Percentiles rank a stretch among this genome's conserved stretches.
Conservation (phyloP, 495 filamentous ascomycete species). For the Trichoderma asperelloides region DNA sequence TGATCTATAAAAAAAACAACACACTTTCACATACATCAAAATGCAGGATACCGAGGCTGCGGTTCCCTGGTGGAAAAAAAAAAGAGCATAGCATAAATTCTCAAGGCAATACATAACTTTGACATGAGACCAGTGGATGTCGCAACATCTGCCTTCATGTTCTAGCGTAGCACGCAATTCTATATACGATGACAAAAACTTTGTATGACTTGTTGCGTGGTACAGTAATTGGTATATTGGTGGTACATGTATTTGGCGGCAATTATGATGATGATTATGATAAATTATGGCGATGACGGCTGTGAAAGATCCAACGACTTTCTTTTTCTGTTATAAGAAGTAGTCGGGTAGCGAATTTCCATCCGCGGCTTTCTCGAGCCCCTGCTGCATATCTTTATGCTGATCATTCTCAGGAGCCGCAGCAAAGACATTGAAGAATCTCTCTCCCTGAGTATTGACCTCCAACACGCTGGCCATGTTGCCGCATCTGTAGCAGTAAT, state of each 20-base stretch:
- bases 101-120: background rate
- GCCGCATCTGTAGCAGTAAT: slow-evolving; percentile 94
- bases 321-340: slow-evolving; percentile 32
- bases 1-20: slow-evolving; percentile 8
- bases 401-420: slow-evolving; percentile 92
- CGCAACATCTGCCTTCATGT: background rate
- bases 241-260: background rate
- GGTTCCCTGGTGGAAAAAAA: background rate
- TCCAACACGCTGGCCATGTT: slow-evolving; percentile 96
- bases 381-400: slow-evolving; percentile 73
- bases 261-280: background rate
- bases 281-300: background rate
- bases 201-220: background rate
- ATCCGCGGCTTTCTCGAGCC: slow-evolving; percentile 39
- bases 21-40: background rate
- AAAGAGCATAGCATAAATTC: slow-evolving; percentile 1
- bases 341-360: slow-evolving; percentile 46
- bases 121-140: background rate
- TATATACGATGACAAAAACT: slow-evolving; percentile 1
- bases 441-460: slow-evolving; percentile 82
- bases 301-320: background rate
- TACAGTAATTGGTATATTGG: background rate
- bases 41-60: background rate
- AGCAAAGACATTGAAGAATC: slow-evolving; percentile 95
- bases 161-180: slow-evolving; percentile 1